Evolutionary conservation across 2,329 filamentous ascomycete species (phyloP).

Genomic region (Pseudocercospora eumusae): DNA sequence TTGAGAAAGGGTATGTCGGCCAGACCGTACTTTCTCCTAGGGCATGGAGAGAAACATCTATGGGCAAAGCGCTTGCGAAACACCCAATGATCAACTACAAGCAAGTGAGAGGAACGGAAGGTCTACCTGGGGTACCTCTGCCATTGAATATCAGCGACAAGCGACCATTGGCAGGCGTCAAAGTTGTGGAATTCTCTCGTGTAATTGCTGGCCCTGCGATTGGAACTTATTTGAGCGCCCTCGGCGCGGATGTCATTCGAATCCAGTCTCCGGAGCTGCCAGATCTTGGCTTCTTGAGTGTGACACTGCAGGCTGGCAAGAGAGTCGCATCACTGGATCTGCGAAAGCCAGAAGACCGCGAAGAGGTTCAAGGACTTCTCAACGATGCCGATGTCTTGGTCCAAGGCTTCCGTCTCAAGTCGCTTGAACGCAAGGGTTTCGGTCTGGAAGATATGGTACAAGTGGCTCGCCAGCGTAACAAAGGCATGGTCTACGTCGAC

Average conservation of each 20-base stretch:
- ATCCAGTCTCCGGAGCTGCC: conserved; percentile 32
- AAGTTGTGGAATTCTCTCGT: conserved; percentile 34
- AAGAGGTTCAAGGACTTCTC: conserved; percentile 46
- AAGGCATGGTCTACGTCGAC: conserved; percentile 51
- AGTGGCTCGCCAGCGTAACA: conserved; percentile 40
- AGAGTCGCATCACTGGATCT: conserved; percentile 51
- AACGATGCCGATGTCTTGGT: conserved; percentile 54
- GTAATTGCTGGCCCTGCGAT: conserved; percentile 36
- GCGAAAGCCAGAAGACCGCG: conserved; percentile 42
- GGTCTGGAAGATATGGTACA: conserved; percentile 25
- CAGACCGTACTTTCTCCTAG: conserved; percentile 40
- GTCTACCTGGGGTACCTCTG: conserved; percentile 18
- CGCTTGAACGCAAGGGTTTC: conserved; percentile 49
- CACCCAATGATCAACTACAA: conserved; percentile 45
- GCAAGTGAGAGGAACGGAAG: conserved; percentile 15
- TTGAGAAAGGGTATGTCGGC: conserved; percentile 39
- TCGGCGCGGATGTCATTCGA: conserved; percentile 38
- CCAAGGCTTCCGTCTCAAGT: conserved; percentile 52
- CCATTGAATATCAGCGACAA: conserved; percentile 20
- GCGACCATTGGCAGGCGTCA: conserved; percentile 44
- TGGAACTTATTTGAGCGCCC: conserved; percentile 34
- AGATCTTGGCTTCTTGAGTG: conserved; percentile 38
- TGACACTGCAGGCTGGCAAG: conserved; percentile 55
- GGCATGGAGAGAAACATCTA: conserved; percentile 48
- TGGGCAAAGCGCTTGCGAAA: conserved; percentile 47